Conservation (phyloP, 257 asterid species). For the Apocynum venetum region DNA sequence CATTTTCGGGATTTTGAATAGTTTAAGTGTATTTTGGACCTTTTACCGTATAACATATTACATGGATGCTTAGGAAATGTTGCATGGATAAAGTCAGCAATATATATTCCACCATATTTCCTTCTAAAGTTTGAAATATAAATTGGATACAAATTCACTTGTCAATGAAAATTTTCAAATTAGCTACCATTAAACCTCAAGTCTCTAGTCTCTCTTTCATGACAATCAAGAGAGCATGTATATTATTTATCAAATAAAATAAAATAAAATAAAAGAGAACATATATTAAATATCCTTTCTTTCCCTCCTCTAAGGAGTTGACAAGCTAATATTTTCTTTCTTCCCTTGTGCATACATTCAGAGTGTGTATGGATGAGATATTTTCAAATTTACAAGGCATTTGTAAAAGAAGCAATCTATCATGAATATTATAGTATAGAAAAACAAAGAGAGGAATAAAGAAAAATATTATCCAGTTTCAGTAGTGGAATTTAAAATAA, state of each 20-base stretch:
- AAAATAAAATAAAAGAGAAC: no score
- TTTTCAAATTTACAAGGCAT: no score
- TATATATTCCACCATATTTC: not conserved
- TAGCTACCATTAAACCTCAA: not conserved
- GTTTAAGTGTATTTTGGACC: no score
- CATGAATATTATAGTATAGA: no score
- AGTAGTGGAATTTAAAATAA: no score
- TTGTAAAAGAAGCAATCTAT: no score
- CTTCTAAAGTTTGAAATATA: not conserved
- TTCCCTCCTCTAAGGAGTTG: not conserved
- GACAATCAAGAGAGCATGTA: not conserved
- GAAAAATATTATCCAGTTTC: no score
- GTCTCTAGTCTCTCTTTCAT: no score
- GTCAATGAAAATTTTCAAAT: not conserved
- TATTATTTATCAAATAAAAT: no score
- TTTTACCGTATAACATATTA: not conserved
- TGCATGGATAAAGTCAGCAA: not conserved
- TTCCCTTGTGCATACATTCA: not conserved
- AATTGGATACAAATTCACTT: not conserved
- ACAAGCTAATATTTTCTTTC: not conserved
- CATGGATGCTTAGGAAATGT: not conserved
- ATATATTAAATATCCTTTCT: not conserved
- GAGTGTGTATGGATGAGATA: no score
- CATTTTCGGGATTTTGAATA: no score
- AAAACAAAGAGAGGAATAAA: no score